Evolutionary conservation across 306 rosid species (phyloP).

Genomic region (Casuarina equisetifolia): DNA sequence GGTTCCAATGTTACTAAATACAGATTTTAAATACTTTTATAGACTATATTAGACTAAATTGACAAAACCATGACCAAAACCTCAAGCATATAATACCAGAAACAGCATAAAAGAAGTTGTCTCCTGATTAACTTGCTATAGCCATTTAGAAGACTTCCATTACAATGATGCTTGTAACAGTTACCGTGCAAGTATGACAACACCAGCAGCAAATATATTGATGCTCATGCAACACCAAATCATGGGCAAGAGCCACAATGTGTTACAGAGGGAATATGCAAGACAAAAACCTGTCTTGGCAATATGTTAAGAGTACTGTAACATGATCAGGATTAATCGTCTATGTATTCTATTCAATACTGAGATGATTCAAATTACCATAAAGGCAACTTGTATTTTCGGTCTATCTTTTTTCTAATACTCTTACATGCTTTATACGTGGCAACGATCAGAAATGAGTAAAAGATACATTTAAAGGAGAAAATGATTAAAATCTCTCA

Average conservation of each 20-base stretch:
- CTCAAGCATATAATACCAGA: background rate
- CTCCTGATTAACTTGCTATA: background rate
- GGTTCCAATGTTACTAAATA: background rate
- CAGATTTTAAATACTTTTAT: background rate
- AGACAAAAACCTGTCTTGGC: background rate
- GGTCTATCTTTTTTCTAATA: background rate
- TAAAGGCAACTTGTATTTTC: background rate
- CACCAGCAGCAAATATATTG: background rate
- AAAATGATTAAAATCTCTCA: conserved; percentile 3
- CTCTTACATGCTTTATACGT: background rate
- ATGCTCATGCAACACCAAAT: background rate
- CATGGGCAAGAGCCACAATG: background rate
- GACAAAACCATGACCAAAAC: background rate
- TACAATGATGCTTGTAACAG: background rate
- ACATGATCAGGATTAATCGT: background rate
- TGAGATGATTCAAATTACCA: background rate
- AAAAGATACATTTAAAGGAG: conserved; percentile 11
- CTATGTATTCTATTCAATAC: background rate
- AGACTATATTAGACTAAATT: background rate
- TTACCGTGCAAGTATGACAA: background rate
- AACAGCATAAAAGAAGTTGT: background rate
- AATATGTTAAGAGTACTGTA: background rate
- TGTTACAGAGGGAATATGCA: background rate
- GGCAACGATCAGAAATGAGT: conserved; percentile 23
- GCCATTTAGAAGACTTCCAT: conserved; percentile 1